Base-by-base conservation (phyloP, 257 asterid genomes). In the Oldenlandia corymbosa region DNA sequence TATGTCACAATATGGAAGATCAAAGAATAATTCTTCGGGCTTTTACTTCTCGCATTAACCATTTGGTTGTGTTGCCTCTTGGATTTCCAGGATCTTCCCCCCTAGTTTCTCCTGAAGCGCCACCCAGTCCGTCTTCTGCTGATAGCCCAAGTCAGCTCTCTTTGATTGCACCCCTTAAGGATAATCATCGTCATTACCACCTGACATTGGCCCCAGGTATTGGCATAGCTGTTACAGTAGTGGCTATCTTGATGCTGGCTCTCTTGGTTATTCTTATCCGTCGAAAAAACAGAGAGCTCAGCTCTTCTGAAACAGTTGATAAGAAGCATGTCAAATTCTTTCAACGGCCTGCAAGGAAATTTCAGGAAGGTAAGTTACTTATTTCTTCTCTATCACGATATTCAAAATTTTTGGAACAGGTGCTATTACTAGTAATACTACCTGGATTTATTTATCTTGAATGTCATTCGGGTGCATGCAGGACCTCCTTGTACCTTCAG, bases 401-500 rank as follows among this genome's bases (percentile, higher is more conserved):
- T 53, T 23, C 31, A 70, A 37, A 10, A 28, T 49, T 39, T 63
- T 55, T 55, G 67, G 67, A 56, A 48, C 61, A 7, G 28, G 24
- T n/a, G n/a, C 28, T 1, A n/a, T 24, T 54, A 62, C 43, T 39
- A 6, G 43, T 39, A 10, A 5, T 39, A 39, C 47, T 11, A 26
- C 31, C 62, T 37, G 50, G 36, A 34, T 45, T 20, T 43, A 47
- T 71, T 47, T 58, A 42, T 71, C 66, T 37, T 37, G 58, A 1
- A 42, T 59, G 27, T 68, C 64, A 56, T 46, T 37, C 67, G 6
- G 46, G 14, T 73, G 58, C 80, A 46, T 80, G 79, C 85, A 89
- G 97, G 88, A 32, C 80, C 94, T 17, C 68, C 95, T 42, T 69
- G 77, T 53, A 80, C 75, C 83, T 90, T 93, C 60, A 87, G 84